Conservation (phyloP, 1,284 basidiomycete genomes). For the Irpex sp. region DNA sequence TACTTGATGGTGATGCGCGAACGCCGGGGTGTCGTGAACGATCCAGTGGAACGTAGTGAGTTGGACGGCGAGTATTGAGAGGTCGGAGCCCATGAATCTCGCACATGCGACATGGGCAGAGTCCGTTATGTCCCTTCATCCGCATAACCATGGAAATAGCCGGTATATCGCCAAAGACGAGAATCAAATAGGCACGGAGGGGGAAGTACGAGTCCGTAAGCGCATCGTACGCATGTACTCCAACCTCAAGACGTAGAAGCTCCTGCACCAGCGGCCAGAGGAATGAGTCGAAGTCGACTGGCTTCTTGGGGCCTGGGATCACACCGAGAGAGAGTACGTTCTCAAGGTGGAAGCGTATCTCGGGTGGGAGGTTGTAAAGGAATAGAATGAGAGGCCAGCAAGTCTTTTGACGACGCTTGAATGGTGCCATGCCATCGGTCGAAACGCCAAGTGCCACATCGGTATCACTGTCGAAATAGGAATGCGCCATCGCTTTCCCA, state of each 20-base stretch:
- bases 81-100: conserved; percentile 32
- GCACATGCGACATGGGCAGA: conserved; percentile 42
- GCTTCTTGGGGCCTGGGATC: conserved; percentile 41
- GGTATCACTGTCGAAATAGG: conserved; percentile 21
- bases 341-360: conserved; percentile 16
- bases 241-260: conserved; percentile 29
- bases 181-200: conserved; percentile 30
- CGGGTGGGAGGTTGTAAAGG: conserved; percentile 33
- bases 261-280: conserved; percentile 35
- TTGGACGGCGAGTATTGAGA: conserved; percentile 16
- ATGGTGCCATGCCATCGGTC: conserved; percentile 36
- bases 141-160: conserved; percentile 40
- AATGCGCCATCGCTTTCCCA: conserved; percentile 12
- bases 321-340: conserved; percentile 33
- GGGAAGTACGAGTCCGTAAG: background rate
- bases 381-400: conserved; percentile 39
- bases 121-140: conserved; percentile 45
- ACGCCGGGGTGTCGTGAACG: background rate
- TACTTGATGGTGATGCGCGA: too few species aligned
- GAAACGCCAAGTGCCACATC: conserved; percentile 30
- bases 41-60: conserved; percentile 36
- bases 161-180: conserved; percentile 42
- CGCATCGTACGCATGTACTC: conserved; percentile 33
- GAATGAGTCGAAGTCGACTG: conserved; percentile 39
- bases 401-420: conserved; percentile 32